Evolutionary conservation across 352 stramenopile genomes (phyloP).

Genomic region (Globisporangium solare): DNA sequence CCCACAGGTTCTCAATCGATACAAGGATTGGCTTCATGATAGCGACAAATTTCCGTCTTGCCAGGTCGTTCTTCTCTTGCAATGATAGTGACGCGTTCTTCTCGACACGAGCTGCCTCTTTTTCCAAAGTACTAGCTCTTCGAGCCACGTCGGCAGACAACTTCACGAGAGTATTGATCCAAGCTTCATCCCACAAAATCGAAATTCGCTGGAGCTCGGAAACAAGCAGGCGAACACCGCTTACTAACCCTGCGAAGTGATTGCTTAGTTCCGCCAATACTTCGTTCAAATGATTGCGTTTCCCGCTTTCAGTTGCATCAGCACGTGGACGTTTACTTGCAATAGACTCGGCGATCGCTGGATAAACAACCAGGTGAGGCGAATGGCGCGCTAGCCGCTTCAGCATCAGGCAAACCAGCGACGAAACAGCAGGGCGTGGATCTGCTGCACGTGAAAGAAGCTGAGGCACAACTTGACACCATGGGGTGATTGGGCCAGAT

Average conservation of each 20-base stretch:
- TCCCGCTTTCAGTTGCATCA: not conserved
- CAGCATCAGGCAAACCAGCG: conserved; percentile 51
- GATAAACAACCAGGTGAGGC: conserved; percentile 71
- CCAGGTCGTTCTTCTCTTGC: conserved; percentile 61
- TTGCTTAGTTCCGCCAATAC: conserved; percentile 40
- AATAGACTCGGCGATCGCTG: conserved; percentile 59
- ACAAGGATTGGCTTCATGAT: conserved; percentile 83
- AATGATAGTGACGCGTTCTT: conserved; percentile 61
- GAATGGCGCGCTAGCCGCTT: conserved; percentile 55
- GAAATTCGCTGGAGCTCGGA: conserved; percentile 74
- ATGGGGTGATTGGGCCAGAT: conserved; percentile 48
- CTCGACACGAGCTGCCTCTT: conserved; percentile 63
- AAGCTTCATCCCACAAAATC: conserved; percentile 82
- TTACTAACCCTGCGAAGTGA: conserved; percentile 35
- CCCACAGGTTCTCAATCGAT: conserved; percentile 55
- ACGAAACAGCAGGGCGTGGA: conserved; percentile 41
- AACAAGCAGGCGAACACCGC: conserved; percentile 56
- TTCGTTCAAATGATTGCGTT: conserved; percentile 21
- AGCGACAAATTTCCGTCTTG: conserved; percentile 64
- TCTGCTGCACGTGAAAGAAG: conserved; percentile 64
- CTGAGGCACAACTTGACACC: conserved; percentile 67
- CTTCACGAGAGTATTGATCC: conserved; percentile 68
- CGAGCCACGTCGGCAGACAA: conserved; percentile 67
- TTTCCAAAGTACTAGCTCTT: conserved; percentile 63
- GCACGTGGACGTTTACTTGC: not conserved